phyloP scores from a whole-genome alignment of 176 grass and related monocot species.

The Juncus inflexus region DNA sequence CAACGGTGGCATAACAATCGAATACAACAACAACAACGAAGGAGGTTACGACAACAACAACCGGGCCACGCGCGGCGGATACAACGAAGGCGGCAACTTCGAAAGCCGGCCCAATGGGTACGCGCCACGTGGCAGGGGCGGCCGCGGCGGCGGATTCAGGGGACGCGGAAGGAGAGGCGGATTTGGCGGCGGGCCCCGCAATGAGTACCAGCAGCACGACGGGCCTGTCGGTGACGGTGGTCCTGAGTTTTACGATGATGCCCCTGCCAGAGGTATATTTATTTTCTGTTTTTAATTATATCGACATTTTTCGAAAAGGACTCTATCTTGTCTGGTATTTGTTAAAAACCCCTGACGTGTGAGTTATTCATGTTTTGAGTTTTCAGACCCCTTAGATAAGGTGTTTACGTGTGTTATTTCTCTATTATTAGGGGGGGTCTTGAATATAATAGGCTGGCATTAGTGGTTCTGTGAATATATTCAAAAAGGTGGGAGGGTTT shows the following conservation, averaged over 20 bases:
- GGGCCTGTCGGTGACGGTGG: not conserved
- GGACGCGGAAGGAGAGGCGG: slow-evolving; percentile 55
- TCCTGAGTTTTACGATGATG: slow-evolving; percentile 52
- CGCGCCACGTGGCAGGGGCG: slow-evolving; percentile 61
- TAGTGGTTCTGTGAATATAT: not conserved
- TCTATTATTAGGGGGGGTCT: not conserved
- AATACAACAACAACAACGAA: not conserved
- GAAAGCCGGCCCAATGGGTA: slow-evolving; percentile 27
- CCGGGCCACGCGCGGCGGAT: slow-evolving; percentile 9
- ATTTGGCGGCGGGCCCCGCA: slow-evolving; percentile 44
- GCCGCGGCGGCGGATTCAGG: slow-evolving; percentile 52
- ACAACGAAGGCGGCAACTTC: slow-evolving; percentile 14
- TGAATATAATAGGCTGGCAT: not conserved
- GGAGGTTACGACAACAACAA: slow-evolving; percentile 3
- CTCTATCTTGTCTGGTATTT: too few species aligned
- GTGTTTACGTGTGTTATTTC: too few species aligned
- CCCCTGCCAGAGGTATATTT: slow-evolving; percentile 60
- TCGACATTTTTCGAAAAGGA: not conserved
- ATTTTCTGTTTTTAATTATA: not conserved
- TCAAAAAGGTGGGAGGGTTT: not conserved
- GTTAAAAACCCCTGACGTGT: too few species aligned
- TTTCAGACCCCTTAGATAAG: too few species aligned
- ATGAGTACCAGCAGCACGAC: slow-evolving; percentile 71
- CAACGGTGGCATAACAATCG: too few species aligned
- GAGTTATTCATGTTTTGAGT: too few species aligned